Base-by-base conservation (phyloP, 2,329 filamentous ascomycete species). In the Lasiodiplodia theobromae region DNA sequence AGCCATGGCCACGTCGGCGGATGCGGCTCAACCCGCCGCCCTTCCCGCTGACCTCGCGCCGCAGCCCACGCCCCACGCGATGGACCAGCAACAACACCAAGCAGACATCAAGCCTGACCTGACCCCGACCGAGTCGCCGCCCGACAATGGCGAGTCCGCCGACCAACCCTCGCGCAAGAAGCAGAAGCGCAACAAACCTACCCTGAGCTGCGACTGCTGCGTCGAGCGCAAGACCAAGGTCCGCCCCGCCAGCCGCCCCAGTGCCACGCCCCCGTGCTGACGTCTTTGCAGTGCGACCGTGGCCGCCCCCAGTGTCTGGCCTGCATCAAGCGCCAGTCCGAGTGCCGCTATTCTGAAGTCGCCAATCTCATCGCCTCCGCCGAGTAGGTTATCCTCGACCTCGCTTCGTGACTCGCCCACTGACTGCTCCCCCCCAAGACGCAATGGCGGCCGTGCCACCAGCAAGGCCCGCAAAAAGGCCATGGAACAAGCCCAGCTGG, bases 121-220 rank as follows among this genome's bases (percentile, higher is more conserved):
- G 37, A 52, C 51, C 63, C 52, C 54, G 12, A 47, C 44, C 28
- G 56, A 52, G 38, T 44, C 38, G 51, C 52, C 51, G 7, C 37
- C 37, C 40, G 37, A 37, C 38, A 54, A 49, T 14, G 54, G 54
- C 34, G 8, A 44, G 6, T n/a, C 64, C 38, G 51, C 49, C 31
- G 56, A 47, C 14, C 31, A 34, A 7, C 66, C 56, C 31, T 49
- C 49, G 11, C 62, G 23, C 56, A 92, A 92, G 82, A 93, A 91
- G 81, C 92, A 94, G 81, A 94, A 92, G 82, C 88, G 92, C 58
- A 95, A 95, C 80, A 95, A 95, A 78, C 92, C 92, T 3, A 94
- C 92, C 1, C 77, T 94, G 71, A 93, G 90, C 60, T 94, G 92
- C 74, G 87, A 89, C 70, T 91, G 93, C 77, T 95, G 92, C 75